Evolutionary conservation across 805 yeast species (phyloP), one percentile per base, ranked within the genome.

Genomic region (Wickerhamiella dianesei): DNA sequence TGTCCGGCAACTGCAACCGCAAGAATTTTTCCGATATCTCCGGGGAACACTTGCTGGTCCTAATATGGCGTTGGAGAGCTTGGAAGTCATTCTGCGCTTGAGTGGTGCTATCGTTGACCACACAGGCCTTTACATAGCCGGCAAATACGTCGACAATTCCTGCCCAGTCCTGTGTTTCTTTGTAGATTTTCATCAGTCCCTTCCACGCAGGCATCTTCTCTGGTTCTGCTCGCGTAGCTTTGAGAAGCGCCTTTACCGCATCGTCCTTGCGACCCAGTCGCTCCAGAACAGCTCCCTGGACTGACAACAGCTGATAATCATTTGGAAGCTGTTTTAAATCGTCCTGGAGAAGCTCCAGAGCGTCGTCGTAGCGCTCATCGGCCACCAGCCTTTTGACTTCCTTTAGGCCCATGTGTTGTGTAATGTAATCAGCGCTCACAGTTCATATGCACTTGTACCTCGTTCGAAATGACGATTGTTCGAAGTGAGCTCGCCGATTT

Each of bases 191-290:
- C 36, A 77, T 64, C 49, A 80, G 69, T 1, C 97, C 97, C 57
- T 83, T 85, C 94, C 92, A 88, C 0, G 87, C 94, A 21, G 74
- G 60, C 1, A 77, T 52, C 44, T 79, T 75, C 50, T 57, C 32
- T 52, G 64, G 43, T 64, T 59, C 21, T 72, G 63, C 8, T 64
- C 69, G 19, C 74, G 65, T 53, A 73, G 74, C 53, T 66, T 62
- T 16, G 52, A 57, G 14, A 77, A 62, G 42, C 72, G 76, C 18
- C 59, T 70, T 37, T 64, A 68, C 14, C 74, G 79, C 64, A 44
- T 75, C 76, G 32, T 71, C 59, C 14, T 74, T 62, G 1, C 63
- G 60, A 1, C 54, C 64, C 19, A 58, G 59, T 49, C 77, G 77
- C 35, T 59, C 61, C 48, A 72, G 67, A 1, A 86, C 74, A 59